Percentiles rank a stretch among this genome's conserved stretches.
phyloP scores from a whole-genome alignment of 73 alveolate species.

The Halteria grandinella region DNA sequence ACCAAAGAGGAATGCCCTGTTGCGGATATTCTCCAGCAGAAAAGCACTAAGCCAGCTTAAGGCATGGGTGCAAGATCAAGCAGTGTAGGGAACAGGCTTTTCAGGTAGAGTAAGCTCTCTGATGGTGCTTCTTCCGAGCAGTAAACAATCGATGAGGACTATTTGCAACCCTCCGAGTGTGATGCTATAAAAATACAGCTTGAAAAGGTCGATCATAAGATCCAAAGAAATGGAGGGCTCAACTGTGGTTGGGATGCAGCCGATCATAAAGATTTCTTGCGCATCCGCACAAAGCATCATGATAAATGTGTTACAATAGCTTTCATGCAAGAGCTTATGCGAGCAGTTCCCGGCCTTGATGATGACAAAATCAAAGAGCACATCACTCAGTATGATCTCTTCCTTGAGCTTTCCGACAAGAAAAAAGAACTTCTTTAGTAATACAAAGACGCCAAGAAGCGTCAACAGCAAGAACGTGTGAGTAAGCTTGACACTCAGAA shows the following conservation, averaged over 20 bases:
- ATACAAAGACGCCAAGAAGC: slow-evolving; percentile 57
- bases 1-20: slow-evolving; percentile 23
- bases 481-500: slow-evolving; percentile 16
- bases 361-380: slow-evolving; percentile 61
- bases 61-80: slow-evolving; percentile 38
- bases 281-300: slow-evolving; percentile 62
- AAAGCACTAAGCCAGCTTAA: not conserved
- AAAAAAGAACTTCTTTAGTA: slow-evolving; percentile 47
- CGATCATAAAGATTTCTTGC: slow-evolving; percentile 65
- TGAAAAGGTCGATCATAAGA: slow-evolving; percentile 33
- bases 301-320: slow-evolving; percentile 50
- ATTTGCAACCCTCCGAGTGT: too few species aligned
- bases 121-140: too few species aligned
- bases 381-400: slow-evolving; percentile 4
- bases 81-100: slow-evolving; percentile 27
- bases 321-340: slow-evolving; percentile 52
- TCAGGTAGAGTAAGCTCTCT: too few species aligned
- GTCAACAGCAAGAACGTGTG: not conserved
- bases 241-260: slow-evolving; percentile 72
- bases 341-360: slow-evolving; percentile 49
- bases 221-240: slow-evolving; percentile 54
- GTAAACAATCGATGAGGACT: too few species aligned
- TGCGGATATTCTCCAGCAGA: not conserved
- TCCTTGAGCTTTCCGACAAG: slow-evolving; percentile 17
- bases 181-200: slow-evolving; percentile 28